Percentiles rank a stretch among this genome's conserved stretches.
Conservation (phyloP, 306 rosid genomes). For the Comarum palustre region DNA sequence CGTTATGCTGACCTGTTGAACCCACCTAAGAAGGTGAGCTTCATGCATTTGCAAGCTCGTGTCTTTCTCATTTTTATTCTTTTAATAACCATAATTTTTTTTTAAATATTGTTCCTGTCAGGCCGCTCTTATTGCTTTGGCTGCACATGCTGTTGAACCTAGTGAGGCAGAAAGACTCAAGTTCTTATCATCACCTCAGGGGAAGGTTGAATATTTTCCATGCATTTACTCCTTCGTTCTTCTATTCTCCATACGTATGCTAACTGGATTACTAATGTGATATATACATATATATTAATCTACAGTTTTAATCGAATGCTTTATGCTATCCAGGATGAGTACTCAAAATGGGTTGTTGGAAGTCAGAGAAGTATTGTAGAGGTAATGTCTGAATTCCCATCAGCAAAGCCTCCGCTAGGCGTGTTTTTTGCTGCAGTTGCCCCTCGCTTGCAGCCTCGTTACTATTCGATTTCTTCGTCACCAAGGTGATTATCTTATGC, state of each 20-base stretch:
- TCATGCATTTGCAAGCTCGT: slow-evolving; percentile 15
- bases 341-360: slow-evolving; percentile 81
- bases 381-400: slow-evolving; percentile 90
- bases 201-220: slow-evolving; percentile 59
- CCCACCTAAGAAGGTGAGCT: slow-evolving; percentile 77
- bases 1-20: slow-evolving; percentile 78
- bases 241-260: not conserved
- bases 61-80: slow-evolving; percentile 14
- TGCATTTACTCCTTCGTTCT: slow-evolving; percentile 5
- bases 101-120: slow-evolving; percentile 31
- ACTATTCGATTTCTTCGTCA: slow-evolving; percentile 95
- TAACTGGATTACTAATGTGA: not conserved
- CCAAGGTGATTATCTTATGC: slow-evolving; percentile 53
- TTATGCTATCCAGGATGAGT: slow-evolving; percentile 66
- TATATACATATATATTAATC: not conserved
- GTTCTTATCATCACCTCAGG: slow-evolving; percentile 78
- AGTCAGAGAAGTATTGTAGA: slow-evolving; percentile 93
- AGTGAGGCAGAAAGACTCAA: slow-evolving; percentile 74
- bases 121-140: slow-evolving; percentile 81
- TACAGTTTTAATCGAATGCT: slow-evolving; percentile 1
- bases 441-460: slow-evolving; percentile 91
- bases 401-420: slow-evolving; percentile 88
- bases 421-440: slow-evolving; percentile 93
- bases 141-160: slow-evolving; percentile 81
- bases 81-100: not conserved